Evolutionary conservation across 2,329 filamentous ascomycete species (phyloP), one percentile per base, ranked within the genome.

Genomic region (Colletotrichum eremochloae): DNA sequence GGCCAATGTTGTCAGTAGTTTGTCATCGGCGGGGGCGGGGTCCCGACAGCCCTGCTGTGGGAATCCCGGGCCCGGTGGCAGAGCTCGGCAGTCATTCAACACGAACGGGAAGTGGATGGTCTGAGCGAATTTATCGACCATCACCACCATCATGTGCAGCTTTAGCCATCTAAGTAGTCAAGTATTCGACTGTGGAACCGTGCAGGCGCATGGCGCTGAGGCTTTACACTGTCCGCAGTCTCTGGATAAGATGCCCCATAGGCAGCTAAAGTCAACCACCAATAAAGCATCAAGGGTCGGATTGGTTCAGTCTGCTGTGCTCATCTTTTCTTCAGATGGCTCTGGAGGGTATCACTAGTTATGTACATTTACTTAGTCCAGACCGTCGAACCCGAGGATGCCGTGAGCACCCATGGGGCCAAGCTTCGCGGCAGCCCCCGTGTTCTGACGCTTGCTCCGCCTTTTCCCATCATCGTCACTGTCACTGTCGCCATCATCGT

Each of bases 341-440:
- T 24, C 57, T 62, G 57, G 65, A 66, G 66, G 71, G 73, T 74
- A 74, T 74, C 70, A 74, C 64, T 69, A 68, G 24, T 62, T 61
- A 40, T 46, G 8, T 44, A 64, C 40, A 11, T 55, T 15, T 38
- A 44, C 73, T 76, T 44, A 87, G 69, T 87, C 85, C 74, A 88
- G 70, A 9, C 83, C 85, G 15, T 85, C 83, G 71, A 88, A 87
- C 6, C 83, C 84, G 74, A 87, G 76, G n/a, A 88, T 81, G 61
- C 86, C 86, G 56, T 88, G 86, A 3, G 85, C 85, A 29, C 86
- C 86, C 80, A 84, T 85, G 15, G 85, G 84, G 3, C 86, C 86
- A 7, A 88, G 79, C 63, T 85, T 85, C 65, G 74, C 81, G 56
- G 76, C 81, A 73, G 84, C 83, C 5, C 79, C 78, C 77, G 82